Evolutionary conservation across 805 yeast genomes (phyloP).

Genomic region (Blastobotrys attinorum): DNA sequence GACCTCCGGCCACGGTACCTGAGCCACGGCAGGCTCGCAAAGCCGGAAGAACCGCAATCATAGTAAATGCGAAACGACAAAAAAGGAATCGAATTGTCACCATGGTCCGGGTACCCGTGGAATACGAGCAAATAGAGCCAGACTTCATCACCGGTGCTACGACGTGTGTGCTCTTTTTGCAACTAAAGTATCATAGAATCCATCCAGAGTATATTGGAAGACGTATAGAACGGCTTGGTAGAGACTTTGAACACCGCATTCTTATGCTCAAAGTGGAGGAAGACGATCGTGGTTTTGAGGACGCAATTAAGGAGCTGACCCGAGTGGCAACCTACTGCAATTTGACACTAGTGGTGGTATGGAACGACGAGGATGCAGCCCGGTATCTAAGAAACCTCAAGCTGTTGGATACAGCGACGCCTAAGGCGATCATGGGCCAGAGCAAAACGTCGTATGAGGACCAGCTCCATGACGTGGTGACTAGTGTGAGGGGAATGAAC

Average conservation of each 20-base stretch:
- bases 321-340: constrained; percentile 26
- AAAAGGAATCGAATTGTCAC: constrained; percentile 24
- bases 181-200: constrained; percentile 28
- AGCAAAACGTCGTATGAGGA: constrained; percentile 24
- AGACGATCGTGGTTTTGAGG: constrained; percentile 28
- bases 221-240: constrained; percentile 30
- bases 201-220: constrained; percentile 36
- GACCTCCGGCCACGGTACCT: too few species aligned
- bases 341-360: constrained; percentile 29
- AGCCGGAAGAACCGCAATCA: constrained; percentile 6
- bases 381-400: constrained; percentile 29
- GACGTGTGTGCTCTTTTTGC: constrained; percentile 31
- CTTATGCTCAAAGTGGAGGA: constrained; percentile 33
- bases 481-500: constrained; percentile 32
- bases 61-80: constrained; percentile 19
- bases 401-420: constrained; percentile 23
- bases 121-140: constrained; percentile 24
- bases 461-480: constrained; percentile 28
- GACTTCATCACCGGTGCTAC: constrained; percentile 31
- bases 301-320: constrained; percentile 28
- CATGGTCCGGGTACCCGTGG: constrained; percentile 15
- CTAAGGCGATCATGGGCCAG: constrained; percentile 28
- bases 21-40: too few species aligned
- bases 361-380: constrained; percentile 33
- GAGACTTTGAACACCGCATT: constrained; percentile 20